Conservation (phyloP, 1,284 basidiomycete species). For the Leccinum fallax region DNA sequence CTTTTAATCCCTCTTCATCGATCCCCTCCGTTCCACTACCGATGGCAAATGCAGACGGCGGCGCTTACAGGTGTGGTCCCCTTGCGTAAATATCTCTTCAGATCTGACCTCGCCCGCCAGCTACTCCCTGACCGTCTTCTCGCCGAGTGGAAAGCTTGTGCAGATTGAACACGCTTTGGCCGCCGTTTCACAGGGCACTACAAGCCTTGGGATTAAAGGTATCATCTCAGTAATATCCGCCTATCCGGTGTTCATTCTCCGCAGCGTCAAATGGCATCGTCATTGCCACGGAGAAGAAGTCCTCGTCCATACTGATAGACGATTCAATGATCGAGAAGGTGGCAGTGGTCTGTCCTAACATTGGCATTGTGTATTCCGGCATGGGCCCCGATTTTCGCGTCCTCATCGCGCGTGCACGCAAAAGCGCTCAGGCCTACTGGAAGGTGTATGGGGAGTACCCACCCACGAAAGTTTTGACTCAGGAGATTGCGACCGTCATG, state of each 20-base stretch:
- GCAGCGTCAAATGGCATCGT: conserved; percentile 98
- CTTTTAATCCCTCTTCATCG: conserved; percentile 21
- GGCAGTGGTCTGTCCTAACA: conserved; percentile 95
- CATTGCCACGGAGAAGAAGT: conserved; percentile 99
- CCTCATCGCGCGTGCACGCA: conserved; percentile 90
- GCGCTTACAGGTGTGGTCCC: conserved; percentile 71
- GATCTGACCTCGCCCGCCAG: conserved; percentile 47
- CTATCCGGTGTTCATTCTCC: conserved; percentile 19
- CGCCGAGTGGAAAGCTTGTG: conserved; percentile 96
- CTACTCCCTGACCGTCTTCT: conserved; percentile 99
- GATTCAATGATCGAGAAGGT: conserved; percentile 98
- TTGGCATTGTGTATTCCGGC: conserved; percentile 98
- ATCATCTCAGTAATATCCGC: conserved; percentile 26
- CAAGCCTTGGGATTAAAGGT: conserved; percentile 99
- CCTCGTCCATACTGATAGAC: conserved; percentile 96
- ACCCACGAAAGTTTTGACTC: conserved; percentile 94
- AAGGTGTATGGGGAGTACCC: conserved; percentile 99
- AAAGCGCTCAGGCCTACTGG: conserved; percentile 99
- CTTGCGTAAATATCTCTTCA: conserved; percentile 20
- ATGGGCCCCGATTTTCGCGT: conserved; percentile 99
- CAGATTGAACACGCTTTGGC: conserved; percentile 99
- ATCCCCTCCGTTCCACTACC: conserved; percentile 11
- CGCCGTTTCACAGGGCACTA: conserved; percentile 95
- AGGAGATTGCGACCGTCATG: conserved; percentile 98
- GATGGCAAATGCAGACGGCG: conserved; percentile 77